Conservation (phyloP, 345 rosid genomes). For the Conringia planisiliqua region DNA sequence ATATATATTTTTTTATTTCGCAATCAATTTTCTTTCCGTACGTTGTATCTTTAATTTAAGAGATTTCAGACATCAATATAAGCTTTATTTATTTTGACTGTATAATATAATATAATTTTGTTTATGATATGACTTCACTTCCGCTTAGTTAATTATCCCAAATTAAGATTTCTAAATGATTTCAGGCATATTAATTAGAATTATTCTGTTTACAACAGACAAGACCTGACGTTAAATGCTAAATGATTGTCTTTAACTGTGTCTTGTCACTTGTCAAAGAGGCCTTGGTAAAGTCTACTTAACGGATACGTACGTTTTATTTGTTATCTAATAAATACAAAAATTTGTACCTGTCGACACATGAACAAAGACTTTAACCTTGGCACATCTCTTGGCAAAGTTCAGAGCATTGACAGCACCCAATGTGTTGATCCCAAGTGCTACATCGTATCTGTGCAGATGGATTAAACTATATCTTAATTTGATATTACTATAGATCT, state of each 20-base stretch:
- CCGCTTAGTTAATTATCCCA: neutral
- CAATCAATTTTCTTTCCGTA: too few species aligned
- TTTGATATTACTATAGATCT: neutral
- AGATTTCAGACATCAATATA: too few species aligned
- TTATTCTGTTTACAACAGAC: neutral
- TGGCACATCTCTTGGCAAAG: constrained; percentile 52
- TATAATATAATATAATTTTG: neutral
- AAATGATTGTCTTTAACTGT: neutral
- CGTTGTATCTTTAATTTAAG: too few species aligned
- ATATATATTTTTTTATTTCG: too few species aligned
- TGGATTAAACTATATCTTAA: neutral
- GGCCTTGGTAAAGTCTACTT: too few species aligned
- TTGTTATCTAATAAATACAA: neutral
- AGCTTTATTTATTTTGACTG: neutral
- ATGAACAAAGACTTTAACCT: constrained; percentile 39
- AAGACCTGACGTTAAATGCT: neutral
- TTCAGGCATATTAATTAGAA: neutral
- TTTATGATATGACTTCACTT: neutral
- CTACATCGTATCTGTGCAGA: too few species aligned
- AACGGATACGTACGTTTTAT: neutral
- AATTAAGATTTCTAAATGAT: neutral
- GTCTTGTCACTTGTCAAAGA: neutral
- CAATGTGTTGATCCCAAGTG: constrained; percentile 45
- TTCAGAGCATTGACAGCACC: constrained; percentile 46
- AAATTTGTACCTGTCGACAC: constrained; percentile 56